These are phyloP conservation scores for Microbotryum silenes-acaulis DNA, from an alignment of 1,284 basidiomycete genomes.

Conservation along the genomic window DNA sequence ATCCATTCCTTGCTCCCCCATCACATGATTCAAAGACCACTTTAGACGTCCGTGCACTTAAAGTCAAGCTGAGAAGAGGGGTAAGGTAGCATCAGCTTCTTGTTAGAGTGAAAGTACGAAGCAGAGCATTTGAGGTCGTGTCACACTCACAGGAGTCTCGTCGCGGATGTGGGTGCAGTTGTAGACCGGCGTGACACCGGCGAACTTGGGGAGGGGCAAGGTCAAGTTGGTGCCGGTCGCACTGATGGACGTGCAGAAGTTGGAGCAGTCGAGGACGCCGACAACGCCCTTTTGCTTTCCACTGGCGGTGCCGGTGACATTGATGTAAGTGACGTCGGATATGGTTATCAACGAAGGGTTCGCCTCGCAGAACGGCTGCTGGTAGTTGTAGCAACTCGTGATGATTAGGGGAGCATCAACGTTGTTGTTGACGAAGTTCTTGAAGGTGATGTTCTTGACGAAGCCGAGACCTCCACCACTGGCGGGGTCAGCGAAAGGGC, in stretches of 20 bases:
- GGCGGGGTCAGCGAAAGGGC: constrained; percentile 30
- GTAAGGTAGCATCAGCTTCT: no score
- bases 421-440: constrained; percentile 39
- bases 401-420: constrained; percentile 54
- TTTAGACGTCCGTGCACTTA: no score
- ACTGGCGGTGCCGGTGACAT: constrained; percentile 54
- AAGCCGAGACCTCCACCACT: constrained; percentile 54
- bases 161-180: no score
- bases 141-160: no score
- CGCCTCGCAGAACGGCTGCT: constrained; percentile 45
- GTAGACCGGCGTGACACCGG: no score
- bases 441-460: constrained; percentile 46
- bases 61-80: no score
- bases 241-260: constrained; percentile 43
- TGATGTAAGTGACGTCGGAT: constrained; percentile 45
- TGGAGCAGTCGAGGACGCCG: constrained; percentile 53
- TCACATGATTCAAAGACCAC: no score
- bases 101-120: no score
- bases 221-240: constrained; percentile 42
- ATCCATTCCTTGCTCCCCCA: no score
- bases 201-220: neutral
- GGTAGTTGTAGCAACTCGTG: constrained; percentile 50
- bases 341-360: constrained; percentile 51
- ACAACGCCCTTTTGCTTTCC: constrained; percentile 47
- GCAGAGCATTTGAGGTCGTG: no score